Evolutionary conservation across 768 basidiomycete genomes (phyloP), one percentile per base, ranked within the genome.

Genomic region (Termitomyces sp.): DNA sequence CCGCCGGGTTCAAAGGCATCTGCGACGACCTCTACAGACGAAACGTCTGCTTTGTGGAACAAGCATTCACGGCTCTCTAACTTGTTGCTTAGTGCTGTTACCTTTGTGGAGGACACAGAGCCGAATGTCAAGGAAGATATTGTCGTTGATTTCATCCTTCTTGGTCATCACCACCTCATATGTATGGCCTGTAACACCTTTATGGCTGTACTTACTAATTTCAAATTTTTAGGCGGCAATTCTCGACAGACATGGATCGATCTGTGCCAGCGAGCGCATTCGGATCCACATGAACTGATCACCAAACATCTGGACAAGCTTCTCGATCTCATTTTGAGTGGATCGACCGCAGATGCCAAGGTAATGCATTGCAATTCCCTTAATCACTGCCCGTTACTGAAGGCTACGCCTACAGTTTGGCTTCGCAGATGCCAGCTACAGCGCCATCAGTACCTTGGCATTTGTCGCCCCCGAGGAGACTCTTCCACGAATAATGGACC

Each of bases 191-290:
- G 26, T 45, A 30, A 9, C 5, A 8, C 47, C 30, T 26, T 7
- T 24, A 32, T 34, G 1, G 5, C 14, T 26, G 15, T 15, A 8
- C 11, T 9, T 43, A 3, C 15, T 53, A 12, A 47, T 43, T 3
- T 3, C 14, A 24, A 43, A 2, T 1, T 7, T 35, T 5, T 53
- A 81, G 81, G 75, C 58, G 77, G 73, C 21, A 68, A 73, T 15
- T 76, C 79, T 9, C 78, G 82, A 17, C 84, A 82, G 60, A 78
- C 77, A 1, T 97, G 93, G 93, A 88, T 95, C 56, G 89, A 92
- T 53, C 59, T 90, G 5, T 90, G 88, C 53, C 90, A 90, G 60
- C 80, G 77, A 55, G 84, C 87, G 0, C 66, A 73, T 2, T 64
- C 78, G 4, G 90, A 96, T 64, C 93, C 93, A 2, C 73, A 74